Evolutionary conservation across 495 filamentous ascomycete species (phyloP).

Genomic region (Aspergillus avenaceus): DNA sequence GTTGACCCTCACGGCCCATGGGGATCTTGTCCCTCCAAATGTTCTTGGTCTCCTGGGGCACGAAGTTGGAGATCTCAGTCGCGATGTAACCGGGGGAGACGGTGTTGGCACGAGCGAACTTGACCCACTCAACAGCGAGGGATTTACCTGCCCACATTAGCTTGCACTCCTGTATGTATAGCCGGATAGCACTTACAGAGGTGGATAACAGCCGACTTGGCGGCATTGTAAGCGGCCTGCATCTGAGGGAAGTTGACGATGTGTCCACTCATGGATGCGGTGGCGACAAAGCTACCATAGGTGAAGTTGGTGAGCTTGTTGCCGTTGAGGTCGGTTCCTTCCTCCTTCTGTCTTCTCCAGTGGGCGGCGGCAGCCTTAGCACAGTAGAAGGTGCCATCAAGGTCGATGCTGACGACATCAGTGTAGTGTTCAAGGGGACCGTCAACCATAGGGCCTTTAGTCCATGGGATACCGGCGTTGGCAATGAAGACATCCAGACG

Average conservation of each 20-base stretch:
- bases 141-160: constrained; percentile 50
- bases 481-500: constrained; percentile 78
- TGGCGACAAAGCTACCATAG: constrained; percentile 72
- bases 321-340: constrained; percentile 63
- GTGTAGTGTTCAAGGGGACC: constrained; percentile 61
- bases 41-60: constrained; percentile 63
- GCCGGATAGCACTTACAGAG: constrained; percentile 52
- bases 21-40: constrained; percentile 79
- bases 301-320: constrained; percentile 62
- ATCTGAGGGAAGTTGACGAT: constrained; percentile 86
- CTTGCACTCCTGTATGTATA: neutral
- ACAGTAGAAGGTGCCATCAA: constrained; percentile 81
- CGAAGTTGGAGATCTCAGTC: constrained; percentile 77
- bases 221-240: constrained; percentile 82
- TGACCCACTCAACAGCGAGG: constrained; percentile 82
- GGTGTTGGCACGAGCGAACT: constrained; percentile 78
- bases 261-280: constrained; percentile 78
- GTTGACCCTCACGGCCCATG: constrained; percentile 57
- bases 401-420: constrained; percentile 66
- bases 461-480: constrained; percentile 76
- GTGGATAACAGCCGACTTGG: constrained; percentile 81
- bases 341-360: constrained; percentile 61
- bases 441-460: constrained; percentile 62
- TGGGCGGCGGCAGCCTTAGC: constrained; percentile 71
- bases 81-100: constrained; percentile 85